Conservation (phyloP, 2,329 filamentous ascomycete species). For the Leptographium radiaticola region DNA sequence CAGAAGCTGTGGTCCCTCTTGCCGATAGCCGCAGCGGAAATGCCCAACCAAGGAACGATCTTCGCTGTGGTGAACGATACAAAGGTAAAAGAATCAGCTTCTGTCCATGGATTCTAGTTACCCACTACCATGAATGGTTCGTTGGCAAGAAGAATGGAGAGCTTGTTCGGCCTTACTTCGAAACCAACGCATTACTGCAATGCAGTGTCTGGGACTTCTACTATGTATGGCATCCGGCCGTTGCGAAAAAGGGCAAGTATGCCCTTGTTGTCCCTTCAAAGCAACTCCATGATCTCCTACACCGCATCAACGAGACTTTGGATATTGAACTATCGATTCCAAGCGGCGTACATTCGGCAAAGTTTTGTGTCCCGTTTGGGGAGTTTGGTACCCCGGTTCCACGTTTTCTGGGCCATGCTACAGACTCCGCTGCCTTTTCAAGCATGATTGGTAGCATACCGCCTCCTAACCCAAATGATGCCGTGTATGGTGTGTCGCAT, state of each 20-base stretch:
- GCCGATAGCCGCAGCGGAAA: neutral
- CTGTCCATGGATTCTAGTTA: conserved; percentile 38
- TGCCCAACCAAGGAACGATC: neutral
- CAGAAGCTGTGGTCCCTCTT: neutral
- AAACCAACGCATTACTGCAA: conserved; percentile 40
- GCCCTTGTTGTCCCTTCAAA: conserved; percentile 53
- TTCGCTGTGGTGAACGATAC: neutral
- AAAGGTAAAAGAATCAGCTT: conserved; percentile 18
- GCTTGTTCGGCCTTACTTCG: conserved; percentile 39
- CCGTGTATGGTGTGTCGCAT: neutral
- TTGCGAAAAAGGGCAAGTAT: conserved; percentile 30
- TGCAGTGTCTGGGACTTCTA: conserved; percentile 61
- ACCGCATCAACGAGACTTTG: conserved; percentile 49
- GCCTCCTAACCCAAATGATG: neutral
- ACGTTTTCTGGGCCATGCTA: conserved; percentile 49
- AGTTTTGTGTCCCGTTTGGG: conserved; percentile 50
- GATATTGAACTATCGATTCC: conserved; percentile 45
- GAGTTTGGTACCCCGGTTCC: conserved; percentile 49
- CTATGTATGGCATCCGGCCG: conserved; percentile 45
- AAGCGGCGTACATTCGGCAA: conserved; percentile 28
- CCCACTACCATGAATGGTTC: conserved; percentile 45
- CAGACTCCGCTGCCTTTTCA: conserved; percentile 23
- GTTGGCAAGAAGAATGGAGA: conserved; percentile 39
- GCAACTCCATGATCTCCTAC: conserved; percentile 53
- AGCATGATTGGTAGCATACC: conserved; percentile 15